Base-by-base conservation (phyloP, 495 filamentous ascomycete genomes). In the Penicillium canariense region DNA sequence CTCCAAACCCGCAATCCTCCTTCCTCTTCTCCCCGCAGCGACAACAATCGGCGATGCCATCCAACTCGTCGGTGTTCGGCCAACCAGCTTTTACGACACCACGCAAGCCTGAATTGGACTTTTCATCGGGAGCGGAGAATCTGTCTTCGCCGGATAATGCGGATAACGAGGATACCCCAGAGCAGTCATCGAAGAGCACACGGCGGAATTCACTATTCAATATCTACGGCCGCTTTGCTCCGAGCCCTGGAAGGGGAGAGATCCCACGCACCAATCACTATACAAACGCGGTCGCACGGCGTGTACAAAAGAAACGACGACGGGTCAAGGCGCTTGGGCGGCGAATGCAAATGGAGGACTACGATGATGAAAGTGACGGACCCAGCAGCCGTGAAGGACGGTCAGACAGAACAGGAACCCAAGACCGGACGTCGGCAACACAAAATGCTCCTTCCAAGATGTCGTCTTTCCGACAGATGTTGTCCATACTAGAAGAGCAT, bases 101-200 rank as follows among this genome's bases (percentile, higher is more conserved):
- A 2, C 87, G 88, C 35, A 93, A 87, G 61, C 77, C 77, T 12
- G 85, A 89, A 12, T 67, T 84, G 18, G 85, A 88, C 48, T 83
- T 87, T 57, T 88, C 89, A 8, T 93, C 90, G 2, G 86, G 87
- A 40, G 83, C 86, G n/a, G 93, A 96, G 63, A 86, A 82, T 25
- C 73, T 81, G 51, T 87, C 88, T 0, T 91, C 90, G 7, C 90
- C 92, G 3, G 81, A 82, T 34, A 83, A 86, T 54, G 83, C 80
- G 42, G 85, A 89, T 56, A 81, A 81, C 52, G 89, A 88, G 58
- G 82, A 80, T 45, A 87, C 85, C 5, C 85, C 90, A 0, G 89
- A 91, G 49, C 74, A 74, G 34, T 58, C 69, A 2, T 64, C 73
- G 54, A 74, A 70, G 52, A 54, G 72, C 36, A 63, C 77, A 58